phyloP scores from a whole-genome alignment of 148 eudicot species.

The Polygonum maritimum region DNA sequence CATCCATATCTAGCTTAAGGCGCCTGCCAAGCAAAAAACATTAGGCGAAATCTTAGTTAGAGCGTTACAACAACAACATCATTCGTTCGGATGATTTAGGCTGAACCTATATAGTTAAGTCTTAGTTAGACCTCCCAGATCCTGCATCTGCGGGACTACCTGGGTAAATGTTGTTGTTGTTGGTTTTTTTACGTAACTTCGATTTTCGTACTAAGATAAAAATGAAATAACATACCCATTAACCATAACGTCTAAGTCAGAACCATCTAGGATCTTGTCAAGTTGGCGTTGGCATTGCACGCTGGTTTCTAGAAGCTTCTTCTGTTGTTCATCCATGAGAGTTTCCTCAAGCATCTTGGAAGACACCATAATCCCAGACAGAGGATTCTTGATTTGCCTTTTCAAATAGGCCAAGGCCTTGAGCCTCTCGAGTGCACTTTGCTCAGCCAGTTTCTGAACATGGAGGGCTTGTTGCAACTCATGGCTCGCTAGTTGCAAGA shows the following conservation, averaged over 20 bases:
- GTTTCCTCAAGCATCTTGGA: slow-evolving; percentile 62
- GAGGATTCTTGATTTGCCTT: slow-evolving; percentile 68
- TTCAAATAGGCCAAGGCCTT: slow-evolving; percentile 59
- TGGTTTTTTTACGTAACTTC: no score
- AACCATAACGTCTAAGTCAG: slow-evolving; percentile 71
- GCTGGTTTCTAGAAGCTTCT: slow-evolving; percentile 44
- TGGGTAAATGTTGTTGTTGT: no score
- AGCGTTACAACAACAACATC: no score
- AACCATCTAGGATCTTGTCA: slow-evolving; percentile 70
- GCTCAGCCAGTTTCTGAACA: slow-evolving; percentile 66
- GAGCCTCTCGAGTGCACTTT: slow-evolving; percentile 61
- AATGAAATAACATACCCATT: slow-evolving; percentile 53
- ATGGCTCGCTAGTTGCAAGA: slow-evolving; percentile 87
- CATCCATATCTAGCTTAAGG: slow-evolving; percentile 79
- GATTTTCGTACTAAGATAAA: no score
- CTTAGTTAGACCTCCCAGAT: no score
- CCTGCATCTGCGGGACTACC: no score
- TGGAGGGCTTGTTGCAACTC: slow-evolving; percentile 89
- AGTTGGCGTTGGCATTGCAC: slow-evolving; percentile 78
- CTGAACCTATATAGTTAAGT: background rate
- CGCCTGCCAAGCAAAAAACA: slow-evolving; percentile 34
- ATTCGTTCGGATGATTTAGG: no score
- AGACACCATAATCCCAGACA: slow-evolving; percentile 68
- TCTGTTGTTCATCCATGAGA: slow-evolving; percentile 56
- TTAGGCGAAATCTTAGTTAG: no score